Percentiles rank a stretch among this genome's conserved stretches.
phyloP scores from a whole-genome alignment of 192 early-diverging fungal genomes.

The Podila clonocystis region DNA sequence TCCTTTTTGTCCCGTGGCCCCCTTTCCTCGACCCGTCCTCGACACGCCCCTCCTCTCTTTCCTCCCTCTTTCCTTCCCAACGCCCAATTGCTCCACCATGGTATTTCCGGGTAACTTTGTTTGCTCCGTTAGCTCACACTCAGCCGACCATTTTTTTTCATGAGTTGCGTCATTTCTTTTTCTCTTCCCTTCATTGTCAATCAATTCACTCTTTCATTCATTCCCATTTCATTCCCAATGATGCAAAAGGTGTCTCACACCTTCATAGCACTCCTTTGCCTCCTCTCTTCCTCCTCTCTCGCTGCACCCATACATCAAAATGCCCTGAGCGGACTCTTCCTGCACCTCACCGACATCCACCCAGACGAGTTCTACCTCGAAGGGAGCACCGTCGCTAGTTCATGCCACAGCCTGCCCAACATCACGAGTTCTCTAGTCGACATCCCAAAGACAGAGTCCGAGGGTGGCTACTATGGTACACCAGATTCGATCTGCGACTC shows the following conservation, averaged over 20 bases:
- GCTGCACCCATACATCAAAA: too few species aligned
- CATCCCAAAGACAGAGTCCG: constrained; percentile 41
- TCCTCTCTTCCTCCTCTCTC: too few species aligned
- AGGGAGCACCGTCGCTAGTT: constrained; percentile 65
- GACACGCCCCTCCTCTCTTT: too few species aligned
- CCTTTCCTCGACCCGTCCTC: too few species aligned
- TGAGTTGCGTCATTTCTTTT: not conserved
- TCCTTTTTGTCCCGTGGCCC: too few species aligned
- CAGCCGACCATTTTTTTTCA: too few species aligned
- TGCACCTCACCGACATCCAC: constrained; percentile 84
- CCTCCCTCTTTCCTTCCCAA: too few species aligned
- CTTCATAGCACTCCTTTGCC: not conserved
- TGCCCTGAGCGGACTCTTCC: constrained; percentile 57
- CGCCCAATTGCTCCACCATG: too few species aligned
- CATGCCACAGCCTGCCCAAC: constrained; percentile 61
- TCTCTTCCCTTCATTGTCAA: not conserved
- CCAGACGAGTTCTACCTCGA: constrained; percentile 66
- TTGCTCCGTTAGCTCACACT: too few species aligned
- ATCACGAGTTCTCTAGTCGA: constrained; percentile 16
- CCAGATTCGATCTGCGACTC: constrained; percentile 73
- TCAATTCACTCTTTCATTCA: not conserved
- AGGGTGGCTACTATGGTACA: constrained; percentile 67
- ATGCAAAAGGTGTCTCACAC: not conserved
- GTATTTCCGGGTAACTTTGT: too few species aligned
- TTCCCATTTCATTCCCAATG: not conserved